Evolutionary conservation across 106 monocot species (phyloP).

Genomic region (Acorus calamus): DNA sequence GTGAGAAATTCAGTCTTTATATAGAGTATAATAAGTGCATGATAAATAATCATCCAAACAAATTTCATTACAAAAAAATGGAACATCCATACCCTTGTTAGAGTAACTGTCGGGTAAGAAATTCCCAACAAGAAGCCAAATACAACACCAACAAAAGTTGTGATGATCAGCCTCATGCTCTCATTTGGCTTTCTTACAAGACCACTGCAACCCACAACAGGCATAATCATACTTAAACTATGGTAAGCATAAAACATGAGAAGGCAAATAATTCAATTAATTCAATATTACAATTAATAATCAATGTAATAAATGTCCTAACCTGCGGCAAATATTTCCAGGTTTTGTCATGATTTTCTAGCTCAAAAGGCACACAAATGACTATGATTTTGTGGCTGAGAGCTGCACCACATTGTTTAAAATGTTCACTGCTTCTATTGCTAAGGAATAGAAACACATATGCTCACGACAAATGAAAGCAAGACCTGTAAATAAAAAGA

Average conservation of each 20-base stretch:
- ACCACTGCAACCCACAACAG: constrained; percentile 13
- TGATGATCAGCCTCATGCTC: constrained; percentile 47
- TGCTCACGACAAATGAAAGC: no score
- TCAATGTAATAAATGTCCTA: not conserved
- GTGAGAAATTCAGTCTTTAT: not conserved
- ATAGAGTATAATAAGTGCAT: not conserved
- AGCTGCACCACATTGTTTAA: constrained; percentile 22
- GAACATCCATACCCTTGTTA: constrained; percentile 44
- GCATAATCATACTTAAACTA: no score
- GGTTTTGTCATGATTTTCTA: constrained; percentile 34
- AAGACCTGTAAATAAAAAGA: no score
- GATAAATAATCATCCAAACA: no score
- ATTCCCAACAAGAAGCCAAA: constrained; percentile 67
- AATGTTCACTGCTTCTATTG: no score
- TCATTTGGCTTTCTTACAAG: constrained; percentile 41
- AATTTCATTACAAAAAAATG: not conserved
- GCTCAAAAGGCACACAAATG: constrained; percentile 1
- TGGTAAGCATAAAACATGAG: not conserved
- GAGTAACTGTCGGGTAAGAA: constrained; percentile 45
- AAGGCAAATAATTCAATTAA: not conserved
- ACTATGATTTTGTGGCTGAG: not conserved
- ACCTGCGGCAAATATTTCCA: constrained; percentile 37
- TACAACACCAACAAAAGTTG: constrained; percentile 43
- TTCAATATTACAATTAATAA: not conserved
- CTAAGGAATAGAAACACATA: no score